Conservation (phyloP, 2,329 filamentous ascomycete genomes). For the Fusarium sp. region DNA sequence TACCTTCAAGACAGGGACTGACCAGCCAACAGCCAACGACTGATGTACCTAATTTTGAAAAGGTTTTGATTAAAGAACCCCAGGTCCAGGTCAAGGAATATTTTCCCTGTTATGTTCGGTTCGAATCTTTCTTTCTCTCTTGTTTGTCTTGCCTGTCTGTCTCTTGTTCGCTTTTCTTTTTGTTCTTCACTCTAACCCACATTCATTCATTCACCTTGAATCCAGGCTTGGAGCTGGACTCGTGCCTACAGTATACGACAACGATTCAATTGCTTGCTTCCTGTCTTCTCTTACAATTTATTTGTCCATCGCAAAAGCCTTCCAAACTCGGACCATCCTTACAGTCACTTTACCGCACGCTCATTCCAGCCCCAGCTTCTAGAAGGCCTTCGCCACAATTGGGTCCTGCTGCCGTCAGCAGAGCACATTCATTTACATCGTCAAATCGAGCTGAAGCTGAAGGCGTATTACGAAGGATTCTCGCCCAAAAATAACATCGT, state of each 20-base stretch:
- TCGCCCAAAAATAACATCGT: conserved; percentile 38
- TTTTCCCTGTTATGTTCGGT: conserved; percentile 22
- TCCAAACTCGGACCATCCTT: conserved; percentile 1
- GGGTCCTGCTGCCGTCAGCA: conserved; percentile 32
- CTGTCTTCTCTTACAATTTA: conserved; percentile 9
- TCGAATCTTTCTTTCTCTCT: conserved; percentile 11
- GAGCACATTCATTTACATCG: conserved; percentile 13
- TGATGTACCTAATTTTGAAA: conserved; percentile 23
- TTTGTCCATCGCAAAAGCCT: background rate
- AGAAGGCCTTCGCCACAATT: conserved; percentile 23
- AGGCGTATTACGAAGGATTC: conserved; percentile 12
- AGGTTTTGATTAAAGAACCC: conserved; percentile 34
- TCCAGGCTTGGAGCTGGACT: conserved; percentile 37
- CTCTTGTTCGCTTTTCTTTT: background rate
- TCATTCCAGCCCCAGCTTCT: conserved; percentile 13
- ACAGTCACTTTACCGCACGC: background rate
- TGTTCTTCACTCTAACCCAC: conserved; percentile 7
- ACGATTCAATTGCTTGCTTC: conserved; percentile 10
- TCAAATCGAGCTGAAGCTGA: conserved; percentile 19
- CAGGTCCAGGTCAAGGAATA: conserved; percentile 26
- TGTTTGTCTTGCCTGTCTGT: conserved; percentile 1
- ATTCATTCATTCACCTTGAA: conserved; percentile 23
- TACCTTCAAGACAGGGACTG: conserved; percentile 7
- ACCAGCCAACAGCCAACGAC: conserved; percentile 32
- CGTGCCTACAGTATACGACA: conserved; percentile 27